Evolutionary conservation across 106 monocot species (phyloP), one percentile per base, ranked within the genome.

Genomic region (Iris macrosiphon): DNA sequence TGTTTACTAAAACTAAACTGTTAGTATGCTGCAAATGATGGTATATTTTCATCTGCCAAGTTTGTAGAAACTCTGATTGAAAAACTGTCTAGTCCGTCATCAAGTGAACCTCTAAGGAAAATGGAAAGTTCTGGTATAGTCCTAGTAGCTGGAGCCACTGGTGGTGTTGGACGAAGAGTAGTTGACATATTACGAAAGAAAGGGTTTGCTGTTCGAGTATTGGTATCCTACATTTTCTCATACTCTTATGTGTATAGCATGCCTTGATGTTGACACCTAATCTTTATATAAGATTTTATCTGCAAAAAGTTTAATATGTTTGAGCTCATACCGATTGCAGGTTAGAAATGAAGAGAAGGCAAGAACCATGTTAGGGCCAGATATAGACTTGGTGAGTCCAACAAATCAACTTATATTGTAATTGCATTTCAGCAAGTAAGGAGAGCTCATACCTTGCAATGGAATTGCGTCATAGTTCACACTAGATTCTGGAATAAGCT

Each of bases 301-400:
- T 14, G 32, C 18, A 60, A 49, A 63, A 19, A 12, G 26, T 52
- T 12, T 64, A 23, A 25, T 11, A 41, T 41, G 11, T 45, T 16
- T 57, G 4, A 15, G 7, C 28, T 62, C 10, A 32, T 50, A 16
- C 56, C 16, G 23, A 57, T 24, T 57, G 61, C 60, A 96, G 96
- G 96, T 80, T 40, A 82, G 96, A 57, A 96, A 96, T 63, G 65
- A 83, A 59, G 86, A 90, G 53, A 98, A 90, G 77, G 96, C 89
- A 61, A 80, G 72, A 78, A 65, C 53, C 15, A 80, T 98, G 87
- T 55, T 98, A 53, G 96, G 96, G 16, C 53, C 83, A 59, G 77
- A 98, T 50, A 44, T 87, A 38, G 80, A 98, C 49, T 63, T 98
- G 96, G 96, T 87, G 54, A 81, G 80, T 38, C 57, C n/a, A n/a